Evolutionary conservation across 2,329 filamentous ascomycete genomes (phyloP).

Genomic region (Parastagonospora nodorum): DNA sequence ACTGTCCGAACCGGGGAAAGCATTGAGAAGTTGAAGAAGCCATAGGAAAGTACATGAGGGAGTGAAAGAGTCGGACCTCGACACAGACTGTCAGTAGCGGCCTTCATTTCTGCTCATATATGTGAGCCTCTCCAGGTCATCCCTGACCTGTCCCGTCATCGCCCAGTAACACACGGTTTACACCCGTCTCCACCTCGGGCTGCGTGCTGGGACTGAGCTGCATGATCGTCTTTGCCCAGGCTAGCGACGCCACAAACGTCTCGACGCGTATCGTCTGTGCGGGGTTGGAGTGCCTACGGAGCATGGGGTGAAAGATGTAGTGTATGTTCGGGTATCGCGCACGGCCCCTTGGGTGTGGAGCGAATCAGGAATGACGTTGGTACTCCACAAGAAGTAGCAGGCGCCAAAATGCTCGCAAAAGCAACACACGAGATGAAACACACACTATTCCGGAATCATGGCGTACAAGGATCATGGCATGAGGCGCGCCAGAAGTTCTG

Average conservation of each 20-base stretch:
- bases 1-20: constrained; percentile 29
- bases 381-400: background rate
- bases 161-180: constrained; percentile 18
- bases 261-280: constrained; percentile 15
- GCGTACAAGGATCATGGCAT: background rate
- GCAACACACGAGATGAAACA: constrained; percentile 12
- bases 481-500: constrained; percentile 25
- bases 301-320: constrained; percentile 1
- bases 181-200: constrained; percentile 18
- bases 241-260: constrained; percentile 14
- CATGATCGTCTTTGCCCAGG: constrained; percentile 19
- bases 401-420: constrained; percentile 5
- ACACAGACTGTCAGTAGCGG: constrained; percentile 5
- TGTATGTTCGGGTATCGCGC: constrained; percentile 3
- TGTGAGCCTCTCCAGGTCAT: constrained; percentile 10
- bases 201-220: constrained; percentile 12
- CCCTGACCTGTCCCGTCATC: constrained; percentile 17
- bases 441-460: background rate
- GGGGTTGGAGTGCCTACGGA: constrained; percentile 6
- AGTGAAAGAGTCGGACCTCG: background rate
- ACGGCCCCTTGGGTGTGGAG: constrained; percentile 1
- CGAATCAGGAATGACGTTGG: constrained; percentile 1
- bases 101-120: constrained; percentile 7
- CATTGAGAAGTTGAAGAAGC: constrained; percentile 15
- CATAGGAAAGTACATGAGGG: constrained; percentile 23